Percentiles rank a stretch among this genome's conserved stretches.
These are phyloP conservation scores for Xylaria sp. DNA, from an alignment of 2,329 filamentous ascomycete species.

Conservation along the genomic window DNA sequence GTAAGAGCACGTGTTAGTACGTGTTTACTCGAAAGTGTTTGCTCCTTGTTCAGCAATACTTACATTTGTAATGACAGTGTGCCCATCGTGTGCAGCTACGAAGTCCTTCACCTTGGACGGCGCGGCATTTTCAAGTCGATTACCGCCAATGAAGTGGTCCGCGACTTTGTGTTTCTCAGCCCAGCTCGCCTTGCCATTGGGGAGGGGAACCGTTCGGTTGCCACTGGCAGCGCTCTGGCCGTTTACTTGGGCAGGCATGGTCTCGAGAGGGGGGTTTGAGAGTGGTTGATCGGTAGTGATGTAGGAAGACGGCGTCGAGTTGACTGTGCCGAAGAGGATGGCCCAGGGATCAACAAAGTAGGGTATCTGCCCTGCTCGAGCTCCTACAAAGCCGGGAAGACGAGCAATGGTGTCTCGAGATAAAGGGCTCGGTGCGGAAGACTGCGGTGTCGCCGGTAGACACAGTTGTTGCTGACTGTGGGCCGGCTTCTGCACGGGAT, in stretches of 20 bases:
- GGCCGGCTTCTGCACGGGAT: slow-evolving; percentile 15
- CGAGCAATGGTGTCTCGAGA: slow-evolving; percentile 39
- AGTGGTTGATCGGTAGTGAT: slow-evolving; percentile 30
- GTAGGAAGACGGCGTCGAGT: slow-evolving; percentile 34
- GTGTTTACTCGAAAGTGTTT: background rate
- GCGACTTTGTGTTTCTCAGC: slow-evolving; percentile 84
- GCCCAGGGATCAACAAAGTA: slow-evolving; percentile 45
- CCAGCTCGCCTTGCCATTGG: slow-evolving; percentile 72
- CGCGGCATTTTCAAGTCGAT: slow-evolving; percentile 82
- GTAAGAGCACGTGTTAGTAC: slow-evolving; percentile 34
- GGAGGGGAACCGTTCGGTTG: slow-evolving; percentile 59
- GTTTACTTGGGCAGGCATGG: slow-evolving; percentile 43
- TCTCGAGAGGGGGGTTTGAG: slow-evolving; percentile 31
- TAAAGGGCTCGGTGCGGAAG: slow-evolving; percentile 12
- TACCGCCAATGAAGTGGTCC: slow-evolving; percentile 96
- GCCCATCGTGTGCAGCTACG: slow-evolving; percentile 86
- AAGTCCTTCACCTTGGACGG: slow-evolving; percentile 96
- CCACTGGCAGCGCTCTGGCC: slow-evolving; percentile 54
- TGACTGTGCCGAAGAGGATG: slow-evolving; percentile 41
- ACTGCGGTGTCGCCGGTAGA: slow-evolving; percentile 12
- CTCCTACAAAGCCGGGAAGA: slow-evolving; percentile 42
- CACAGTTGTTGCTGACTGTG: slow-evolving; percentile 34
- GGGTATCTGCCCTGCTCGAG: slow-evolving; percentile 41
- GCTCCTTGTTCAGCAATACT: slow-evolving; percentile 51
- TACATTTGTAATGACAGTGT: slow-evolving; percentile 98